These are phyloP conservation scores for Rhypophila decipiens DNA, from an alignment of 495 filamentous ascomycete species.

Conservation along the genomic window DNA sequence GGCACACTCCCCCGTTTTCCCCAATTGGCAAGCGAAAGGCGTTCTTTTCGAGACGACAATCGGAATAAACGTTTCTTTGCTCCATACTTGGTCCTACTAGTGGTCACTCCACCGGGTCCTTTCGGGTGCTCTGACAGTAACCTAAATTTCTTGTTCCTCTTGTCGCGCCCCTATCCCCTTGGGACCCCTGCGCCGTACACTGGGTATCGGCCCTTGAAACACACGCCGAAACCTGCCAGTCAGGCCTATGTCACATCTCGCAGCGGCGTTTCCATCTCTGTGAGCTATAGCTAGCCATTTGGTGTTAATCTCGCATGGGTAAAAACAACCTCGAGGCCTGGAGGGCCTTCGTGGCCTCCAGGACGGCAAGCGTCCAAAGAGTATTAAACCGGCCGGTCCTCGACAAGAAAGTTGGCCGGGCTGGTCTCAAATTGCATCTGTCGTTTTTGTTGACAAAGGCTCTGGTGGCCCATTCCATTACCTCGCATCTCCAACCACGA, in stretches of 20 bases:
- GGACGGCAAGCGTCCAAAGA: constrained; percentile 1
- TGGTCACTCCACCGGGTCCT: constrained; percentile 8
- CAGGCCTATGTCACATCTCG: constrained; percentile 11
- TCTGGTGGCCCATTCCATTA: constrained; percentile 11
- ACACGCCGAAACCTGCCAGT: constrained; percentile 12
- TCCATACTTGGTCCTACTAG: no score
- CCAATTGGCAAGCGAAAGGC: no score
- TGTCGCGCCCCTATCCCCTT: not conserved
- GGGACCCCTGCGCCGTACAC: not conserved
- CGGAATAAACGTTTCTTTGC: no score
- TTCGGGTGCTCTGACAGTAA: constrained; percentile 11
- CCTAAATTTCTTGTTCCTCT: not conserved
- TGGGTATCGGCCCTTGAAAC: constrained; percentile 10
- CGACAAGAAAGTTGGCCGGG: constrained; percentile 7
- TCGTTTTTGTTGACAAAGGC: constrained; percentile 9
- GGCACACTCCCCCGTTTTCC: no score
- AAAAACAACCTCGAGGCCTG: constrained; percentile 6
- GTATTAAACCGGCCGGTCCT: constrained; percentile 9
- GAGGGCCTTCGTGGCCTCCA: constrained; percentile 1
- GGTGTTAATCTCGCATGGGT: constrained; percentile 3
- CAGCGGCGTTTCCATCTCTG: constrained; percentile 5
- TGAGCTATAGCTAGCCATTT: not conserved
- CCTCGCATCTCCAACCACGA: not conserved
- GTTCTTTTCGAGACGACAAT: no score
- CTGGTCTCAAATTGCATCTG: constrained; percentile 1